Evolutionary conservation across 768 basidiomycete species (phyloP), one percentile per base, ranked within the genome.

Genomic region (Phylloporus sp.): DNA sequence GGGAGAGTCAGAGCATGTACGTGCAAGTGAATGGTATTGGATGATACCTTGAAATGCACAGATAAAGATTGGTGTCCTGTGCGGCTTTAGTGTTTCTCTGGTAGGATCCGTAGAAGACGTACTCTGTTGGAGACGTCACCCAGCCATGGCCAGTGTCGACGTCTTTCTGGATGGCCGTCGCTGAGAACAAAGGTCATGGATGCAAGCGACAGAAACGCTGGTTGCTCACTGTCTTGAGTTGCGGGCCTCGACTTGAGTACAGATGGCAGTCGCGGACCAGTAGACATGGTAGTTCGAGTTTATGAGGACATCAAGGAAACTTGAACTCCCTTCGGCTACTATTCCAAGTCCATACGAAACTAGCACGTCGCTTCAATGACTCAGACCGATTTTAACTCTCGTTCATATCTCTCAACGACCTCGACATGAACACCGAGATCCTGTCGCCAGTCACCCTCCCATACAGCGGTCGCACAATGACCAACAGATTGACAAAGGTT

Each of bases 51-150:
- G 68, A 31, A 86, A 71, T 4, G 76, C 84, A 59, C 89, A 91
- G 50, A 91, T 89, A 64, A 80, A 88, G n/a, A 91, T 86, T 1
- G 87, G 82, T 2, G 88, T 90, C 55, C 89, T 91, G 52, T 22
- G 44, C 43, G 46, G 28, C 26, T 18, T 54, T 11, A 60, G 53
- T 26, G 38, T 55, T 16, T 45, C 36, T 34, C 26, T 28, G 49
- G 15, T 6, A 43, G 29, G 54, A 36, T 40, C 5, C n/a, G n/a
- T n/a, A n/a, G 27, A 29, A 55, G 16, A 73, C 83, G 45, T 61
- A 89, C 88, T 86, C 80, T 45, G 76, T 60, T 11, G 88, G 85
- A 24, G 76, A 77, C 0, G 88, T 86, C 28, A 83, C 79, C 45
- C 80, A 80, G 3, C 78, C 85, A 22, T 81, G 70, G 13, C 76